Evolutionary conservation across 2,329 filamentous ascomycete genomes (phyloP).

Genomic region (Fusarium abutilonis): DNA sequence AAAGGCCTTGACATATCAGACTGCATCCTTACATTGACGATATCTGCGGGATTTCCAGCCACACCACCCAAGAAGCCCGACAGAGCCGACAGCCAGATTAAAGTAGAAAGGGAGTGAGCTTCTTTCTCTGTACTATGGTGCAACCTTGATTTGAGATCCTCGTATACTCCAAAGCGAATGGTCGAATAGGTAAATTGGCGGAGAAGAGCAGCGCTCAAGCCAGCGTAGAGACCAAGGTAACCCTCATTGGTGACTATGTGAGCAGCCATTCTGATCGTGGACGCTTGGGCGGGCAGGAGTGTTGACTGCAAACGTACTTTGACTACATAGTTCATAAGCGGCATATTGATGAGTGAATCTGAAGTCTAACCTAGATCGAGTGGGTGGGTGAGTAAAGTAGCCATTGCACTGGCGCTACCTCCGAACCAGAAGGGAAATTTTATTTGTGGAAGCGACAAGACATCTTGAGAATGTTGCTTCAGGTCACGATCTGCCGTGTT

Average conservation of each 20-base stretch:
- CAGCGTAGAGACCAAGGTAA: neutral
- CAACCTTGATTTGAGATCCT: slow-evolving; percentile 4
- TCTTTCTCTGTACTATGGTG: neutral
- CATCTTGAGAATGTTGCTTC: neutral
- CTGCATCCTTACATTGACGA: slow-evolving; percentile 12
- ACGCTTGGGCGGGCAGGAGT: neutral
- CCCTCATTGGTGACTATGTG: neutral
- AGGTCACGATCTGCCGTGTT: neutral
- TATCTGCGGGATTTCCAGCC: slow-evolving; percentile 5
- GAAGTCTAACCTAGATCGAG: neutral
- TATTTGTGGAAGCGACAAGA: no score
- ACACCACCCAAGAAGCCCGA: slow-evolving; percentile 3
- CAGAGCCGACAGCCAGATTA: neutral
- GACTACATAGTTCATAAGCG: neutral
- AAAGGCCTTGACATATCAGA: neutral
- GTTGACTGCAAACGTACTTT: neutral
- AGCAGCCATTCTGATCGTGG: neutral
- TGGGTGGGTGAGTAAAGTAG: neutral
- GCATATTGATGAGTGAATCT: neutral
- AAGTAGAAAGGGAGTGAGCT: neutral
- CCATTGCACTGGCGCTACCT: slow-evolving; percentile 1
- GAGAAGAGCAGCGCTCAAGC: neutral
- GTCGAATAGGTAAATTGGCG: slow-evolving; percentile 13
- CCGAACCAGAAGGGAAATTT: slow-evolving; percentile 5
- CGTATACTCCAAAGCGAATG: slow-evolving; percentile 5